Evolutionary conservation across 768 basidiomycete species (phyloP).

Genomic region (Calocybe cyanea): DNA sequence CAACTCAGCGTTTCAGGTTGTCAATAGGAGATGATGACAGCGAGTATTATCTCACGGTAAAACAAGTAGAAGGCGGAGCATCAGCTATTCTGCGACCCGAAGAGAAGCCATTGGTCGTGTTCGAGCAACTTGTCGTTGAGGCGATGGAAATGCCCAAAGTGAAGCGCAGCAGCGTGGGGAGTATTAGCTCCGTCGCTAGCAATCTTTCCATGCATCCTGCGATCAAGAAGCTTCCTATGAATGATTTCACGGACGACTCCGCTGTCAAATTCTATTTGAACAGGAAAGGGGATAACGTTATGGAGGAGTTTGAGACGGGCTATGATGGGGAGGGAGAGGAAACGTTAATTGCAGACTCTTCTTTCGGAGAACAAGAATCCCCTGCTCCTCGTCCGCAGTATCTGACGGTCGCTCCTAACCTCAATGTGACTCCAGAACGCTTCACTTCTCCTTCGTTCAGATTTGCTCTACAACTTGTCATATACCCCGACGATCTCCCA

Average conservation of each 20-base stretch:
- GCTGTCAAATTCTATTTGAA: constrained; percentile 96
- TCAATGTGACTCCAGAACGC: constrained; percentile 59
- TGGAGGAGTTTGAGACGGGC: constrained; percentile 36
- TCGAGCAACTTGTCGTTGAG: constrained; percentile 80
- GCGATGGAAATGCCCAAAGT: constrained; percentile 83
- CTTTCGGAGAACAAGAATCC: constrained; percentile 25
- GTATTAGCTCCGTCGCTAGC: constrained; percentile 90
- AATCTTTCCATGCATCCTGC: constrained; percentile 94
- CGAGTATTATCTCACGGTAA: constrained; percentile 87
- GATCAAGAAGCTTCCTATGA: constrained; percentile 91
- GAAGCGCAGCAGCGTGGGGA: constrained; percentile 89
- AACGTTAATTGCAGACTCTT: constrained; percentile 36
- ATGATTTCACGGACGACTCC: constrained; percentile 96
- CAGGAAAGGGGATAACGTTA: constrained; percentile 40
- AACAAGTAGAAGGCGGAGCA: constrained; percentile 86
- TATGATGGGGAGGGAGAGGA: constrained; percentile 37
- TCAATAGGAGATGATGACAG: constrained; percentile 55
- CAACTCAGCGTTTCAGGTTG: constrained; percentile 90
- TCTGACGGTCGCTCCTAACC: constrained; percentile 36
- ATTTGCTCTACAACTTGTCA: constrained; percentile 83
- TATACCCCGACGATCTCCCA: constrained; percentile 88
- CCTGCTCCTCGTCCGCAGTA: constrained; percentile 30
- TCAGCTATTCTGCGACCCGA: constrained; percentile 66
- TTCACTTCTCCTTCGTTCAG: constrained; percentile 81
- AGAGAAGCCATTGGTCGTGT: constrained; percentile 85